Evolutionary conservation across 495 filamentous ascomycete genomes (phyloP), one percentile per base, ranked within the genome.

Genomic region (Aspergillus cavernicola): DNA sequence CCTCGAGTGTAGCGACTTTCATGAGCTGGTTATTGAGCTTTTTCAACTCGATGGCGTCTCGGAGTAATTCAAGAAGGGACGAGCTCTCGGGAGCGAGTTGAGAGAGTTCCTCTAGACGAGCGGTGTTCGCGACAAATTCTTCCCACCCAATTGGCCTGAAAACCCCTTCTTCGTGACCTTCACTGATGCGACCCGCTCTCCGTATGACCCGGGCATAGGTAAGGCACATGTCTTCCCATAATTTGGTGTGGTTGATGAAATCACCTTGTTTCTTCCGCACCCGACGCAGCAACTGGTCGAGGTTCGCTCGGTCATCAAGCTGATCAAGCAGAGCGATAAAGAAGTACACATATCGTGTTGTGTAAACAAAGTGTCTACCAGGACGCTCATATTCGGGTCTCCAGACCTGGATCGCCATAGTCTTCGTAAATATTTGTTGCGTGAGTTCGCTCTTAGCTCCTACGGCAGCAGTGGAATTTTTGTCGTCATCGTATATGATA

Each of bases 361-460:
- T 97, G 69, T 95, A 99, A 31, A 97, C 89, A 61, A 93, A 93
- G 62, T 97, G 95, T 36, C 93, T 78, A 0, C 93, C 93, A 5
- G 90, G 84, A 16, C 93, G 84, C 68, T 99, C 93, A 48, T 86
- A 82, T 47, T 96, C 92, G 19, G 93, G 95, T 53, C 89, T 91
- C 93, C 93, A 99, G 11, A 99, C 92, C 66, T 95, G 89, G 58
- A 95, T 83, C 6, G 85, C 83, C 84, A 96, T 92, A 9, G 91
- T 96, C 69, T 95, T 96, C 36, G 91, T 96, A 61, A 96, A 92
- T 60, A 96, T 95, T 47, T 86, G 87, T 54, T 93, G 87, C 9
- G 85, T 85, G 29, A 96, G 77, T 46, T 93, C 88, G 22, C 76
- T 66, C 62, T 88, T 90, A 11, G 90, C 90, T 6, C 74, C 85